Conservation (phyloP, 1,284 basidiomycete species). For the Wolfiporia cocos region DNA sequence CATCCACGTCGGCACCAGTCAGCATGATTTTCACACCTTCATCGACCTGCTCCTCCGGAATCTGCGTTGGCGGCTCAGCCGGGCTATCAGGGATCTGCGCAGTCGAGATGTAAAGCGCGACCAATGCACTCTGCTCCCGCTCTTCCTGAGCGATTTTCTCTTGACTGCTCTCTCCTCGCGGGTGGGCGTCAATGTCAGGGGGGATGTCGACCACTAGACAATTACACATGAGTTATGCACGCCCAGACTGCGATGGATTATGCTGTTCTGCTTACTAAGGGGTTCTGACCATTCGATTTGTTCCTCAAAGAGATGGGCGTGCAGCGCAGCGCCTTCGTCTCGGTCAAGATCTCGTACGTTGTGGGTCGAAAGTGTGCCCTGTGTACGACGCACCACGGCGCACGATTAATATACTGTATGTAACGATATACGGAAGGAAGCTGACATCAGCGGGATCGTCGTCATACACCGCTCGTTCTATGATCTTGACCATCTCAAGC, state of each 20-base stretch:
- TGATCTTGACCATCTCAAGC: constrained; percentile 67
- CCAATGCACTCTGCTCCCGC: constrained; percentile 70
- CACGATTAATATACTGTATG: constrained; percentile 53
- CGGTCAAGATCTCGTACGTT: constrained; percentile 77
- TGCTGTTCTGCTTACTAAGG: constrained; percentile 42
- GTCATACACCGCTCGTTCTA: constrained; percentile 79
- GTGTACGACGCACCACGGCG: constrained; percentile 32
- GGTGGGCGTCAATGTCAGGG: constrained; percentile 40
- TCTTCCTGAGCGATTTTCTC: constrained; percentile 66
- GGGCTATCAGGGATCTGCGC: constrained; percentile 71
- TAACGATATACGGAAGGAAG: constrained; percentile 33
- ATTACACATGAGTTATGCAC: constrained; percentile 16
- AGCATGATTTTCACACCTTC: constrained; percentile 57
- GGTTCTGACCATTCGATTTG: constrained; percentile 78
- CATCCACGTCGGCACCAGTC: constrained; percentile 60
- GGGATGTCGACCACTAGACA: constrained; percentile 60
- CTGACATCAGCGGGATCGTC: constrained; percentile 79
- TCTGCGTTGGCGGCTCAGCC: constrained; percentile 54
- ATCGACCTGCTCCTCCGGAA: constrained; percentile 66
- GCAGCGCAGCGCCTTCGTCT: constrained; percentile 76
- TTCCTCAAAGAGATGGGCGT: constrained; percentile 76
- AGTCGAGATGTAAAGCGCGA: constrained; percentile 62
- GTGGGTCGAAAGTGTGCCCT: constrained; percentile 63
- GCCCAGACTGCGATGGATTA: constrained; percentile 9
- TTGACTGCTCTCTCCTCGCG: constrained; percentile 57